Base-by-base conservation (phyloP, 139 green algal genomes). In the Mychonastes homosphaera region DNA sequence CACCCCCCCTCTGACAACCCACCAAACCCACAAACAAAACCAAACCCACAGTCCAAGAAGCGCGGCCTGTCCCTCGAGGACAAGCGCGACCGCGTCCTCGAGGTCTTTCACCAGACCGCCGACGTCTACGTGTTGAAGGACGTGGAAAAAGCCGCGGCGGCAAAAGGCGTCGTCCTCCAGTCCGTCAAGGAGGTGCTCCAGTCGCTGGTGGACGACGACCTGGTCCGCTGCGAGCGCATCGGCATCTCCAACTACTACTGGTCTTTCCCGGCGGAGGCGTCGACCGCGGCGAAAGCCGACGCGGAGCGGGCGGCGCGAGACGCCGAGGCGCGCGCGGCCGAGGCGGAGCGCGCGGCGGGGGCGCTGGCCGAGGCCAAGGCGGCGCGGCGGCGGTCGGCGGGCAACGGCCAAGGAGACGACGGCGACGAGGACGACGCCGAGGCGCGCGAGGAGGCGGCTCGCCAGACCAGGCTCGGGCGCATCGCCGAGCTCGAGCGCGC, bases 161-260 rank as follows among this genome's bases (percentile, higher is more conserved):
- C 83, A 62, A 78, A 79, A 18, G 84, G 84, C 9, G 74, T 91
- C n/a, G 75, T 83, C 12, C 41, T 56, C 53, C 84, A 91, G 66
- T 73, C 47, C 10, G 70, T 91, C 41, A 91, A 91, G 54, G 84
- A 91, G 9, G 78, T 90, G 9, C 23, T 90, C 24, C 75, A 87
- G 69, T 59, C 51, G 15, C 60, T 89, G 33, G 79, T 87, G 9
- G 83, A 91, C 55, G 84, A 91, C 58, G 76, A 87, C 65, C 44
- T 91, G 50, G 80, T 91, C 18, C 73, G 84, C 41, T 62, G 74
- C 40, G 84, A 92, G 58, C 84, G 82, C 63, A 90, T 92, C 53
- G 84, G 84, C 29, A 67, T 56, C 30, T 79, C 67, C 19, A 92
- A 89, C 58, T 92, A 79, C 62, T 88, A 83, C 47, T 92, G 84